Evolutionary conservation across 2,329 filamentous ascomycete genomes (phyloP).

Genomic region (Pseudocercospora crystallina): DNA sequence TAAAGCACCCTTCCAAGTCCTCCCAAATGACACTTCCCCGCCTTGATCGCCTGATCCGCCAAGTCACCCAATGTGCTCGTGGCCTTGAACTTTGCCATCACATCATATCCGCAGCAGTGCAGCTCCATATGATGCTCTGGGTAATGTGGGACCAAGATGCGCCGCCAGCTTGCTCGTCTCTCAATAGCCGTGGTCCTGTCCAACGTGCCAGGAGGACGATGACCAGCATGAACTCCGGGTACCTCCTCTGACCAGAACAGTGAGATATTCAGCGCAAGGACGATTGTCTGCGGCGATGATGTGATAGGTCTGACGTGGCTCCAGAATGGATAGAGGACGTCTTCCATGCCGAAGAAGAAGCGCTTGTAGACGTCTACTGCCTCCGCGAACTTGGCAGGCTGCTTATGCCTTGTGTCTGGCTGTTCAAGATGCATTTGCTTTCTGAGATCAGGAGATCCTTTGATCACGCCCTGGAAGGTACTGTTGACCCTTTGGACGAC

Average conservation of each 20-base stretch:
- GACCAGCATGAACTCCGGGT: slow-evolving; percentile 14
- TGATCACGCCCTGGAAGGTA: slow-evolving; percentile 19
- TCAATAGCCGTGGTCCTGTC: slow-evolving; percentile 20
- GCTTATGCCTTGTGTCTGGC: slow-evolving; percentile 2
- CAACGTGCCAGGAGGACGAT: slow-evolving; percentile 13
- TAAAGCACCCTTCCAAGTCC: slow-evolving; percentile 19
- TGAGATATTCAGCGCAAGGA: slow-evolving; percentile 22
- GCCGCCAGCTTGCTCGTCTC: slow-evolving; percentile 20
- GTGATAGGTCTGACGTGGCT: slow-evolving; percentile 19
- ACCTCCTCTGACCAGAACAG: slow-evolving; percentile 24
- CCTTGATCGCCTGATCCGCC: slow-evolving; percentile 23
- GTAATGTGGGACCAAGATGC: slow-evolving; percentile 21
- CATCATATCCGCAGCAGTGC: slow-evolving; percentile 25
- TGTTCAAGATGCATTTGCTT: slow-evolving; percentile 21
- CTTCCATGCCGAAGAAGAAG: slow-evolving; percentile 23
- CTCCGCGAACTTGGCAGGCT: slow-evolving; percentile 10
- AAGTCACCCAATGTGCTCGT: slow-evolving; percentile 22
- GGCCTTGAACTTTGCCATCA: slow-evolving; percentile 16
- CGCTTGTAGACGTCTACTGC: slow-evolving; percentile 18
- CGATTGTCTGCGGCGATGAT: slow-evolving; percentile 12
- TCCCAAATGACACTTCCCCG: slow-evolving; percentile 20
- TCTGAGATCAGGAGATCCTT: slow-evolving; percentile 19
- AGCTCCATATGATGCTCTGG: slow-evolving; percentile 21
- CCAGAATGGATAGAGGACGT: slow-evolving; percentile 25
- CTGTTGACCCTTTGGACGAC: slow-evolving; percentile 21